phyloP scores from a whole-genome alignment of 495 filamentous ascomycete genomes.

The Geoglossum glabrum region DNA sequence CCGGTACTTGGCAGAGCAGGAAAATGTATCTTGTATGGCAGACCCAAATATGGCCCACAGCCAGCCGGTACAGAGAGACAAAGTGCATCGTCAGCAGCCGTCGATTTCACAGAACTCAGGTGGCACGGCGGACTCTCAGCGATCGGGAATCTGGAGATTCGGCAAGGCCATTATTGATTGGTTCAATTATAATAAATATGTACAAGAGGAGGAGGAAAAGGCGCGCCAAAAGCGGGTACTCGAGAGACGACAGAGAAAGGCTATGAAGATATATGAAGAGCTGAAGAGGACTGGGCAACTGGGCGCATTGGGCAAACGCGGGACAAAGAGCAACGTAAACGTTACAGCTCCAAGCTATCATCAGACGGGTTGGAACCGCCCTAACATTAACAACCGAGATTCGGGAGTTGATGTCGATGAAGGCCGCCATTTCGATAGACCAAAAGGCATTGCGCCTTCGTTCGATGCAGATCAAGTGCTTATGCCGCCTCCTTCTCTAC shows the following conservation, averaged over 20 bases:
- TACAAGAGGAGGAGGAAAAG: background rate
- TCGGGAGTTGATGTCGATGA: constrained; percentile 15
- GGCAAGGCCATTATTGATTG: constrained; percentile 30
- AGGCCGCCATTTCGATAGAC: constrained; percentile 8
- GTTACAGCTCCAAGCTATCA: background rate
- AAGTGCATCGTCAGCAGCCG: background rate
- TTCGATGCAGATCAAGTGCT: constrained; percentile 3
- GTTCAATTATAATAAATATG: background rate
- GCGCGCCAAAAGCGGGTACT: background rate
- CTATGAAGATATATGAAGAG: constrained; percentile 36
- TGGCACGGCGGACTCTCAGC: background rate
- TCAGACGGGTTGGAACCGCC: background rate
- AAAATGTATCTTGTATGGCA: background rate
- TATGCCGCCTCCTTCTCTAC: constrained; percentile 5
- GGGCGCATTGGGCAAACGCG: background rate
- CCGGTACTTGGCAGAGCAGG: background rate
- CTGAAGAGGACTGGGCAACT: constrained; percentile 36
- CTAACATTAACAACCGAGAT: constrained; percentile 8
- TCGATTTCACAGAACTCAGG: background rate
- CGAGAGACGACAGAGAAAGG: constrained; percentile 14
- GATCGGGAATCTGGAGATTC: constrained; percentile 36
- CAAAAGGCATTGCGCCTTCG: background rate
- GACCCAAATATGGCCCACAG: background rate
- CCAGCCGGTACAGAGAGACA: background rate
- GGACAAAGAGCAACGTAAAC: background rate